Conservation (phyloP, 2,329 filamentous ascomycete genomes). For the Cordyceps pruinosa region DNA sequence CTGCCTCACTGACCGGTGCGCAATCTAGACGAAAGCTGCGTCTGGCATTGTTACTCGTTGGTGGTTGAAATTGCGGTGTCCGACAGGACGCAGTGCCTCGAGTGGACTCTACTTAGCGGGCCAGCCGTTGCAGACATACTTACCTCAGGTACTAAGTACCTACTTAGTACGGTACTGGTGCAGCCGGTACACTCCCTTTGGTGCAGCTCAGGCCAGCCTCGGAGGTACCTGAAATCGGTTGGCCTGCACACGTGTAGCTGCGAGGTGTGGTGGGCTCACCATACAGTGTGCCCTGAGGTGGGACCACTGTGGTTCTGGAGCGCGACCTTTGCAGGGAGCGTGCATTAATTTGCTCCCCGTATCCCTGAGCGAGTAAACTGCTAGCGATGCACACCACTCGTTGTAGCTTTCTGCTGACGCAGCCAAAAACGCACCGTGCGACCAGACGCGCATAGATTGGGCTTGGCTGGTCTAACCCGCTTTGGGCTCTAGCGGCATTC, state of each 20-base stretch:
- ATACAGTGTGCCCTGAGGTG: not conserved
- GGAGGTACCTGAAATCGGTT: not conserved
- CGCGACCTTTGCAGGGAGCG: not conserved
- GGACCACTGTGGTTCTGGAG: slow-evolving; percentile 5
- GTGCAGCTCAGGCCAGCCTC: no score
- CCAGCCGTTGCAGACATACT: not conserved
- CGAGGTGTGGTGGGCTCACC: not conserved
- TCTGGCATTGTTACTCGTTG: not conserved
- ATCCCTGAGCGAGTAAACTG: not conserved
- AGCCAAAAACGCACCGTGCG: not conserved
- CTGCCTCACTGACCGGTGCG: no score
- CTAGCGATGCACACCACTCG: not conserved
- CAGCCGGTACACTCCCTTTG: no score
- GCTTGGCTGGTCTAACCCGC: not conserved
- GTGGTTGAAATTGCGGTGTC: not conserved
- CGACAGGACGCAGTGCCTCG: not conserved
- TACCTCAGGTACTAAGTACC: not conserved
- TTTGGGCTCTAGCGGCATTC: not conserved
- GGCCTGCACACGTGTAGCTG: not conserved
- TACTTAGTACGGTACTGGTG: not conserved
- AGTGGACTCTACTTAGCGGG: not conserved
- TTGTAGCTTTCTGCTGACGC: slow-evolving; percentile 2
- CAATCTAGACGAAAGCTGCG: not conserved
- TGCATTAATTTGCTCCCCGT: not conserved
- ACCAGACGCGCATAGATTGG: not conserved